These are phyloP conservation scores for Trypanosoma boissoni DNA, from an alignment of 208 protist genomes.

Conservation along the genomic window DNA sequence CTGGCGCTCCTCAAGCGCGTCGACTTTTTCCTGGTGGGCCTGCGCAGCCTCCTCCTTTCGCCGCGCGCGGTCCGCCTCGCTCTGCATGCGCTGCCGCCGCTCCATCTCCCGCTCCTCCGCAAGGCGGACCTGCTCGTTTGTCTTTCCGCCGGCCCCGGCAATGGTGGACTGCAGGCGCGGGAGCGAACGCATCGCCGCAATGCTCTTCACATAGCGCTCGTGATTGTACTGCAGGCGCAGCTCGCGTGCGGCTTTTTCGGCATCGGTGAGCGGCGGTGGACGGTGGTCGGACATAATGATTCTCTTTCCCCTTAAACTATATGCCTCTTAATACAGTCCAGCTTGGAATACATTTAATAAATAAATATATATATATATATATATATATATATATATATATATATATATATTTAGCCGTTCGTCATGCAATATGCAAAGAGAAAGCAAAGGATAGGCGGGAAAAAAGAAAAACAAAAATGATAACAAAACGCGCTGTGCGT, in stretches of 20 bases:
- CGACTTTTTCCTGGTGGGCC: conserved; percentile 46
- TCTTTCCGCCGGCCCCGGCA: conserved; percentile 78
- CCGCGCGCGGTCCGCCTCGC: conserved; percentile 28
- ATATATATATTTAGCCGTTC: not conserved
- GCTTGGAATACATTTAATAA: conserved; percentile 12
- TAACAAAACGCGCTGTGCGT: no score
- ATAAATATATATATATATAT: conserved; percentile 19
- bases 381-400: not conserved
- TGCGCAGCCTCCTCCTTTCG: conserved; percentile 31
- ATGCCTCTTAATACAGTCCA: no score
- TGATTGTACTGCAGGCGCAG: conserved; percentile 67
- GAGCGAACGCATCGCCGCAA: conserved; percentile 68
- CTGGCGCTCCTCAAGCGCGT: conserved; percentile 34
- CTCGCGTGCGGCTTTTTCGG: conserved; percentile 51
- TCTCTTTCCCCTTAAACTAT: no score
- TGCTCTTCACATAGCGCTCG: conserved; percentile 61
- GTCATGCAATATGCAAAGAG: no score
- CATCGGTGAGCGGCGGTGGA: conserved; percentile 44
- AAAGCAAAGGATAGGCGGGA: no score
- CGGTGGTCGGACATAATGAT: not conserved
- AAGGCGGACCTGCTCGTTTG: conserved; percentile 60
- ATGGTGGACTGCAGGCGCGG: conserved; percentile 79
- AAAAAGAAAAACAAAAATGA: no score
- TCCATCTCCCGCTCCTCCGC: conserved; percentile 61
- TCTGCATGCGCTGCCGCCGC: conserved; percentile 46